Percentiles rank a stretch among this genome's conserved stretches.
Conservation (phyloP, 1,284 basidiomycete species). For the Ustilago cynodontis region DNA sequence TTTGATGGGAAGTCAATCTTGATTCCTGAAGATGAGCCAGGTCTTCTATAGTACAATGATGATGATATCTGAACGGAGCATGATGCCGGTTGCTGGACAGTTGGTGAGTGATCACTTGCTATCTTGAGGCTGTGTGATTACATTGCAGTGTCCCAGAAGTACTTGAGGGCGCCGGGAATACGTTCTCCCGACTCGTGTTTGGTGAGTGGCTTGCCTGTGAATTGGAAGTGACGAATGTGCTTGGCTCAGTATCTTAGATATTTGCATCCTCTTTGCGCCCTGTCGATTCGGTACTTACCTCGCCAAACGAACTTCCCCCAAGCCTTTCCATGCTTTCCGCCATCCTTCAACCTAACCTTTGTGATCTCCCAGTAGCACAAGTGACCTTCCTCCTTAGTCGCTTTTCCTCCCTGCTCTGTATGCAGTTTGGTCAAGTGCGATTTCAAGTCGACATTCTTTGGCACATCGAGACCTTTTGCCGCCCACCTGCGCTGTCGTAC, state of each 20-base stretch:
- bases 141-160: conserved; percentile 43
- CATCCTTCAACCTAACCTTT: conserved; percentile 53
- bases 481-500: conserved; percentile 52
- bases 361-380: conserved; percentile 58
- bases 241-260: conserved; percentile 3
- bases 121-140: conserved; percentile 2
- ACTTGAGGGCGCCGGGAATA: conserved; percentile 56
- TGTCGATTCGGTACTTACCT: conserved; percentile 40
- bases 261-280: neutral
- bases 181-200: conserved; percentile 32
- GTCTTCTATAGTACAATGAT: conserved; percentile 26
- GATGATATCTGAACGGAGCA: neutral
- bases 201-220: conserved; percentile 49
- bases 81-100: neutral
- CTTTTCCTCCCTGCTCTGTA: conserved; percentile 1
- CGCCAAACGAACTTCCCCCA: conserved; percentile 58
- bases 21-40: neutral
- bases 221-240: neutral
- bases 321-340: conserved; percentile 57
- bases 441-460: conserved; percentile 21
- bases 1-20: neutral
- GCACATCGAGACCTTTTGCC: conserved; percentile 50
- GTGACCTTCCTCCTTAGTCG: conserved; percentile 23
- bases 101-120: too few relatives aligned
- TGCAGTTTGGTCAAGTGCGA: conserved; percentile 20